These are phyloP conservation scores for Crithidia brevicula DNA, from an alignment of 208 protist genomes.

Conservation along the genomic window DNA sequence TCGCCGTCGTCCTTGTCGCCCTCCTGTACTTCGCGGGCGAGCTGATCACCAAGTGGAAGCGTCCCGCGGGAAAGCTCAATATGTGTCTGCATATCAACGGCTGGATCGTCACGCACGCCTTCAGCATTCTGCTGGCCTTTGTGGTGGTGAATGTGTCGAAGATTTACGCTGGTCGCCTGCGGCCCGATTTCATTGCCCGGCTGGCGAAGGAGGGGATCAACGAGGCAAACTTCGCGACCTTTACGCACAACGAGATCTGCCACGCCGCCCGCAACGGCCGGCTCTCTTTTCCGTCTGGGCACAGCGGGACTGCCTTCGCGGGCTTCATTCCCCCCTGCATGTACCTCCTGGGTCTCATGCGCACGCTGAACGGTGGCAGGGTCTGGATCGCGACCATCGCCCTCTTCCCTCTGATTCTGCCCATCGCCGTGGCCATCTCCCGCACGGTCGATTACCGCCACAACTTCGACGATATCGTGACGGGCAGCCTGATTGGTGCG, in stretches of 20 bases:
- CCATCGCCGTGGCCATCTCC: slow-evolving; percentile 66
- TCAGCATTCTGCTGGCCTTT: slow-evolving; percentile 48
- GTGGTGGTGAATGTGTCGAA: slow-evolving; percentile 59
- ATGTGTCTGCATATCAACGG: slow-evolving; percentile 45
- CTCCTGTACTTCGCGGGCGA: slow-evolving; percentile 43
- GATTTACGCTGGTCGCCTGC: slow-evolving; percentile 83
- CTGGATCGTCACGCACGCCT: slow-evolving; percentile 60
- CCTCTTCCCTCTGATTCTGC: slow-evolving; percentile 60
- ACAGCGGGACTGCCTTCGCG: slow-evolving; percentile 83
- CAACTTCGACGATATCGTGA: slow-evolving; percentile 86
- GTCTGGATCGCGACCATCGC: slow-evolving; percentile 49
- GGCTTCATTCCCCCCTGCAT: slow-evolving; percentile 66
- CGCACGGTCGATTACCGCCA: slow-evolving; percentile 83
- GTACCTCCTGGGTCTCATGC: slow-evolving; percentile 68
- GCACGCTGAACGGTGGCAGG: slow-evolving; percentile 46
- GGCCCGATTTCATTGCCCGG: slow-evolving; percentile 84
- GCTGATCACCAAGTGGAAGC: slow-evolving; percentile 24
- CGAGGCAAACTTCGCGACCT: slow-evolving; percentile 20
- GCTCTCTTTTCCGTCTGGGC: slow-evolving; percentile 91
- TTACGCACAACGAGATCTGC: slow-evolving; percentile 41
- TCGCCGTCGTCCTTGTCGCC: slow-evolving; percentile 39
- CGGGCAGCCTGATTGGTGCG: slow-evolving; percentile 66
- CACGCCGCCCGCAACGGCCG: slow-evolving; percentile 67
- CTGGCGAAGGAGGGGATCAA: slow-evolving; percentile 51
- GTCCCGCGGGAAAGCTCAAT: slow-evolving; percentile 25